These are phyloP conservation scores for Aspergillus affinis DNA, from an alignment of 495 filamentous ascomycete species.

Conservation along the genomic window DNA sequence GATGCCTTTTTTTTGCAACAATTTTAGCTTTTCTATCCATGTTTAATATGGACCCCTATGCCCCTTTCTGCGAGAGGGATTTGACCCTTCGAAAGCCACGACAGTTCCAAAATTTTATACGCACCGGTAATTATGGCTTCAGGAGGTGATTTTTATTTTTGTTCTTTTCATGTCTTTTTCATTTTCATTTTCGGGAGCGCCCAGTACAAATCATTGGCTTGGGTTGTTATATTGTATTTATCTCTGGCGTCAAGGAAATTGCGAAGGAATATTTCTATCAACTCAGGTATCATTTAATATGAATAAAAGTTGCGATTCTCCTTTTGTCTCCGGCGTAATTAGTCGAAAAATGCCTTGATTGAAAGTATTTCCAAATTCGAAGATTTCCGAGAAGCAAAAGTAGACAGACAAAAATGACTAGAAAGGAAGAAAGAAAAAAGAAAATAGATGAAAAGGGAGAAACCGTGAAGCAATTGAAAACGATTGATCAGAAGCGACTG, in stretches of 20 bases:
- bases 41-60: not conserved
- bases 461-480: not conserved
- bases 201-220: not conserved
- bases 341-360: too few relatives aligned
- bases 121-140: not conserved
- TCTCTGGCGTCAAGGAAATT: slow-evolving; percentile 11
- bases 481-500: not conserved
- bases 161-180: not conserved
- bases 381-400: not conserved
- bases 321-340: not conserved
- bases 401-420: not conserved
- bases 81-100: not conserved
- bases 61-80: slow-evolving; percentile 1
- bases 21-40: not conserved
- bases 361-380: too few relatives aligned
- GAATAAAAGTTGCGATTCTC: not conserved
- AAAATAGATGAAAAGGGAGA: not conserved
- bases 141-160: slow-evolving; percentile 1
- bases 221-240: slow-evolving; percentile 19
- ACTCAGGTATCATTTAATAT: not conserved
- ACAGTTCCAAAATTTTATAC: not conserved
- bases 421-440: not conserved
- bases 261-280: not conserved
- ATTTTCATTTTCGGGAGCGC: not conserved
- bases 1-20: not conserved